A percentile compares a stretch with the other conserved stretches of the same genome.
Conservation (phyloP, 345 rosid species). For the Salix suchowensis region DNA sequence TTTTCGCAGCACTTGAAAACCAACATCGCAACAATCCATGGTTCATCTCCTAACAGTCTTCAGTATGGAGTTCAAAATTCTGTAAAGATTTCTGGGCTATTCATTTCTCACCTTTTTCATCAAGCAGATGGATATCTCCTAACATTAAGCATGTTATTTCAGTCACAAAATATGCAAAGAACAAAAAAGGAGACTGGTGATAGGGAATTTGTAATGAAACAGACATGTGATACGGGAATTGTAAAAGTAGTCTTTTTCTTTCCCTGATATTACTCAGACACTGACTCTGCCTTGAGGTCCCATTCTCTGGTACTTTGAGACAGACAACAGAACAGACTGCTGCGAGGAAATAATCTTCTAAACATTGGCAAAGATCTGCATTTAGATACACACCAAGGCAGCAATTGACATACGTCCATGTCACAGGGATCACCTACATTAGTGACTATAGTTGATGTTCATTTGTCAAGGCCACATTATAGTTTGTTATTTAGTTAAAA, state of each 20-base stretch:
- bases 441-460: neutral
- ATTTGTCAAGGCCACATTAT: neutral
- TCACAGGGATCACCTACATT: neutral
- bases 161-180: neutral
- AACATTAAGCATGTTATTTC: neutral
- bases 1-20: neutral
- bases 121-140: neutral
- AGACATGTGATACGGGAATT: neutral
- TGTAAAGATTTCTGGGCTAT: neutral
- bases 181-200: too few species aligned
- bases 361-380: neutral
- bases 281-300: neutral
- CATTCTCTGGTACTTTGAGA: neutral
- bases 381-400: neutral
- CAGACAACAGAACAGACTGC: neutral
- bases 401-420: neutral
- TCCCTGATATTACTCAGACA: neutral
- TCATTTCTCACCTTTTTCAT: neutral
- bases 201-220: neutral
- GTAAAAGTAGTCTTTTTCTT: neutral
- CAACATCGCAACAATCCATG: neutral
- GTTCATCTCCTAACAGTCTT: neutral
- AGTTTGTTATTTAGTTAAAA: neutral
- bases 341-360: neutral
- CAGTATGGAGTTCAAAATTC: neutral